These are phyloP conservation scores for Neonectria hederae DNA, from an alignment of 2,329 filamentous ascomycete genomes.

Conservation along the genomic window DNA sequence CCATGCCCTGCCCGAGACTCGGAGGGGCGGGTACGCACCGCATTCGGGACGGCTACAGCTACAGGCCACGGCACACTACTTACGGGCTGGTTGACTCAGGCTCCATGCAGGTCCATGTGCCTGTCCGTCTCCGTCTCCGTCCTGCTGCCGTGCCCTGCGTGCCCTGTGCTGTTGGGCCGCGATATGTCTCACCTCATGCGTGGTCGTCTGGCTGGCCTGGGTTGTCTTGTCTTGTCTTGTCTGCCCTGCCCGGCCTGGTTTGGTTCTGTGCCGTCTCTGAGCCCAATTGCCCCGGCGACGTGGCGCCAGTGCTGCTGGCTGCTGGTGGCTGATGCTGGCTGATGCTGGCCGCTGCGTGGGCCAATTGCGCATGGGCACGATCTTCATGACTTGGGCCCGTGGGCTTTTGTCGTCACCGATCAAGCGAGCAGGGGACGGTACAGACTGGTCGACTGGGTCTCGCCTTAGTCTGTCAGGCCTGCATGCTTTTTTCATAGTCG, in stretches of 20 bases:
- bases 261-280: constrained; percentile 17
- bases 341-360: constrained; percentile 30
- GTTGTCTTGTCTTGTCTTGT: not conserved
- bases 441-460: constrained; percentile 3
- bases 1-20: not conserved
- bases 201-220: constrained; percentile 13
- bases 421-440: constrained; percentile 39
- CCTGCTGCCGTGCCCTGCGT: not conserved
- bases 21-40: not conserved
- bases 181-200: constrained; percentile 37
- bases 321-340: constrained; percentile 19
- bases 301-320: constrained; percentile 40
- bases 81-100: constrained; percentile 4
- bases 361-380: constrained; percentile 46
- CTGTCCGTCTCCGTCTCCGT: not conserved
- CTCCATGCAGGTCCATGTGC: constrained; percentile 20
- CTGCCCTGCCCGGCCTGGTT: not conserved
- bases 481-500: constrained; percentile 35
- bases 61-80: not conserved
- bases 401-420: constrained; percentile 31
- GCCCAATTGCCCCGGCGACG: constrained; percentile 46
- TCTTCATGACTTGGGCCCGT: constrained; percentile 29
- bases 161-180: constrained; percentile 41
- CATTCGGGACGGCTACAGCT: not conserved
- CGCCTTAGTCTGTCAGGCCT: constrained; percentile 39